Conservation (phyloP, 2,329 filamentous ascomycete genomes). For the Davidsoniella virescens region DNA sequence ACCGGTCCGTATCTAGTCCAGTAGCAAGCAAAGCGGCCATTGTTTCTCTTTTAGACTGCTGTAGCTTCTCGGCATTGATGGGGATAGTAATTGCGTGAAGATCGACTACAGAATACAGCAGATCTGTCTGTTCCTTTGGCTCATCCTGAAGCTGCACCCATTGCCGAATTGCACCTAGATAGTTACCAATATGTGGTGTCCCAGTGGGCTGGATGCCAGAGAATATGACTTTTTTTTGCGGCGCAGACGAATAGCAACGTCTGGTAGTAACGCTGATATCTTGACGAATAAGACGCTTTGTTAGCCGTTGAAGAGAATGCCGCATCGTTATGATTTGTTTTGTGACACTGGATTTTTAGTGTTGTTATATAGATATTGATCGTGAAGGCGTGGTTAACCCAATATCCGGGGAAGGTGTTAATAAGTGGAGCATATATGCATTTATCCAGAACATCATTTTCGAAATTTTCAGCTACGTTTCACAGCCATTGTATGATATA, state of each 20-base stretch:
- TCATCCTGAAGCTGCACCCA: slow-evolving; percentile 70
- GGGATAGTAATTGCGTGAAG: slow-evolving; percentile 79
- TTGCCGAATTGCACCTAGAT: slow-evolving; percentile 71
- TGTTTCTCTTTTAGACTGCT: slow-evolving; percentile 51
- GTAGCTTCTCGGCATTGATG: slow-evolving; percentile 46
- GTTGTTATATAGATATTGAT: no score
- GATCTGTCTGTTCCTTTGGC: slow-evolving; percentile 35
- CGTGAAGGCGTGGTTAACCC: no score
- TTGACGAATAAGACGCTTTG: no score
- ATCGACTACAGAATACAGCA: slow-evolving; percentile 82
- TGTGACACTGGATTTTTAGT: no score
- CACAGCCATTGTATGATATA: no score
- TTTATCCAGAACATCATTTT: no score
- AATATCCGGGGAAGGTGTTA: no score
- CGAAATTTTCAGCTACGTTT: no score
- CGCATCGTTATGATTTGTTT: no score
- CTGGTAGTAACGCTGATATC: no score
- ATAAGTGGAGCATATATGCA: no score
- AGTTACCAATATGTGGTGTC: slow-evolving; percentile 87
- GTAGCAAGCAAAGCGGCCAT: slow-evolving; percentile 70
- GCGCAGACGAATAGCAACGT: slow-evolving; percentile 14
- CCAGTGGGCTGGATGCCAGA: slow-evolving; percentile 96
- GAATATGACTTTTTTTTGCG: slow-evolving; percentile 44
- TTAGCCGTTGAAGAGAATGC: no score
- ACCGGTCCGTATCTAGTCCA: slow-evolving; percentile 63